Percentiles rank a stretch among this genome's conserved stretches.
Conservation (phyloP, 192 early-diverging fungal species). For the Coemansia sp. region DNA sequence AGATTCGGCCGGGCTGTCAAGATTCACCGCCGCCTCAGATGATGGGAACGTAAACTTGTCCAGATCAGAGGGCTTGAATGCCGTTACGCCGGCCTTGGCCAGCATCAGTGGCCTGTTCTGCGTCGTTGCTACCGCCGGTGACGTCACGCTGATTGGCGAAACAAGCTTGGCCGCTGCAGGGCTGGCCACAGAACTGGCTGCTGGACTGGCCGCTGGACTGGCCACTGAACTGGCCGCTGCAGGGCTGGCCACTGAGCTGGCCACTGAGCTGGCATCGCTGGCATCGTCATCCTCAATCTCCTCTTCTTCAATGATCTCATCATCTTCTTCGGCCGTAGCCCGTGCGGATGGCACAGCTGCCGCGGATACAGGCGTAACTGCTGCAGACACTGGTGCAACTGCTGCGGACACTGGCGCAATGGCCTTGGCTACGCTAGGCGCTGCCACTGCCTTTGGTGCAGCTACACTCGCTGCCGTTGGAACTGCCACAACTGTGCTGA, state of each 20-base stretch:
- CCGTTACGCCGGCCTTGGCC: slow-evolving; percentile 24
- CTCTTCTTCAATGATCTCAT: slow-evolving; percentile 27
- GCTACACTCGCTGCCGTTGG: slow-evolving; percentile 15
- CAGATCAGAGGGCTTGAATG: slow-evolving; percentile 47
- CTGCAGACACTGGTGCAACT: not conserved
- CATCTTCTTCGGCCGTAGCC: not conserved
- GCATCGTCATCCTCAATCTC: slow-evolving; percentile 11
- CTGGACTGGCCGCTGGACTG: not conserved
- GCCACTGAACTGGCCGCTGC: not conserved
- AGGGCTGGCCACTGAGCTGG: not conserved
- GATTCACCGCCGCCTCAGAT: slow-evolving; percentile 32
- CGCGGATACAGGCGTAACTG: not conserved
- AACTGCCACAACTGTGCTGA: slow-evolving; percentile 28
- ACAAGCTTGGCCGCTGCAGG: not conserved
- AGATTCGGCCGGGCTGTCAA: slow-evolving; percentile 14
- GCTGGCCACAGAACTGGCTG: not conserved
- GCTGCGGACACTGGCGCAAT: not conserved
- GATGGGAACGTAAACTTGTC: slow-evolving; percentile 54
- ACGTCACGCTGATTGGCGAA: not conserved
- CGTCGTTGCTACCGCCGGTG: too few relatives aligned
- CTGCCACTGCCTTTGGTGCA: slow-evolving; percentile 1
- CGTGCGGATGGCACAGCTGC: not conserved
- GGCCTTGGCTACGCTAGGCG: not conserved
- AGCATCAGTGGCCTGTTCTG: slow-evolving; percentile 31
- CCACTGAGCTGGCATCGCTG: not conserved